Percentiles rank a stretch among this genome's conserved stretches.
These are phyloP conservation scores for Neoboletus subvelutipes DNA, from an alignment of 768 basidiomycete genomes.

Conservation along the genomic window DNA sequence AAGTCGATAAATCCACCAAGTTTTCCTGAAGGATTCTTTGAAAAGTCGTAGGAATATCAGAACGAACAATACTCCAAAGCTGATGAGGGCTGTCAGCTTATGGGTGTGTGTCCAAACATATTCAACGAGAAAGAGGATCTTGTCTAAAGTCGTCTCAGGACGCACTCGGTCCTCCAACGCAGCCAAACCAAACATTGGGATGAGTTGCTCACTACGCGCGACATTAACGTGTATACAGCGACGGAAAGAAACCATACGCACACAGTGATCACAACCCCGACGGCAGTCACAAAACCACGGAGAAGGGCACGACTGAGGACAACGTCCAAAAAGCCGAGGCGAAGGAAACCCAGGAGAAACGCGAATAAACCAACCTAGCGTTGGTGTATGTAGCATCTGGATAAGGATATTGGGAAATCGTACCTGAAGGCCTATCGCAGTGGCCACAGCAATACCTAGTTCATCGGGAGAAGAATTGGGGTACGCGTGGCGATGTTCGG, in stretches of 20 bases:
- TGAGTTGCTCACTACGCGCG: conserved; percentile 65
- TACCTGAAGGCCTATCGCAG: conserved; percentile 84
- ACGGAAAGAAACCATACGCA: conserved; percentile 36
- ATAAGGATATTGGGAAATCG: conserved; percentile 5
- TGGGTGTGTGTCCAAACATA: conserved; percentile 59
- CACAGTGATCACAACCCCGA: conserved; percentile 85
- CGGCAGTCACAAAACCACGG: conserved; percentile 83
- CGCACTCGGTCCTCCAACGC: conserved; percentile 51
- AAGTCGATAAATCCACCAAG: conserved; percentile 72
- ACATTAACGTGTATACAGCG: neutral
- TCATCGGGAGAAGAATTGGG: conserved; percentile 42
- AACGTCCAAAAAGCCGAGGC: conserved; percentile 91
- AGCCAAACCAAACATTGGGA: conserved; percentile 86
- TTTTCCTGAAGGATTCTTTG: conserved; percentile 58
- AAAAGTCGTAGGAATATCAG: conserved; percentile 62
- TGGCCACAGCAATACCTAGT: conserved; percentile 67
- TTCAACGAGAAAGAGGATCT: conserved; percentile 71
- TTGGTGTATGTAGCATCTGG: neutral
- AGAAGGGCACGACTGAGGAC: conserved; percentile 86
- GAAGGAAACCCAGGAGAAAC: conserved; percentile 81
- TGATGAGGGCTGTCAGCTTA: conserved; percentile 66
- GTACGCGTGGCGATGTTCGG: conserved; percentile 58
- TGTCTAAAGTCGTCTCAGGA: conserved; percentile 71
- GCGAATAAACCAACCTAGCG: conserved; percentile 78
- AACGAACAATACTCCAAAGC: conserved; percentile 63